phyloP scores from a whole-genome alignment of 352 stramenopile species.

The Globisporangium paddicum region DNA sequence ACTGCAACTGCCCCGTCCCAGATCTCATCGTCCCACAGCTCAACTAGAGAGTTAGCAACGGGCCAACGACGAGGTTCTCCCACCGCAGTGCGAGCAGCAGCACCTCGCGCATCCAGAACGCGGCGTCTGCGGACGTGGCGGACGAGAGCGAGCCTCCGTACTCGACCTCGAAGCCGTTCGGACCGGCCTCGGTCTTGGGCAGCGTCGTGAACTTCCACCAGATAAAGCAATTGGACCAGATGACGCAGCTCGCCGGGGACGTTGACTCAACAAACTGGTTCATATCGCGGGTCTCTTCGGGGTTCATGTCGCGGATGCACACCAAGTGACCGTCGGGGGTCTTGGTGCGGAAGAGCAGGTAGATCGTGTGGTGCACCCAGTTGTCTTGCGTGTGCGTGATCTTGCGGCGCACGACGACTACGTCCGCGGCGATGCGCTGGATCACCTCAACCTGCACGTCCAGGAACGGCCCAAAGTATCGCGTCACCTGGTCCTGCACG shows the following conservation, averaged over 20 bases:
- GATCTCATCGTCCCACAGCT: not conserved
- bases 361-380: conserved; percentile 66
- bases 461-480: conserved; percentile 51
- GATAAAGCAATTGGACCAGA: conserved; percentile 63
- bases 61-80: conserved; percentile 49
- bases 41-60: conserved; percentile 33
- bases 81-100: conserved; percentile 44
- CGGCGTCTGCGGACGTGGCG: conserved; percentile 30
- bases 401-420: conserved; percentile 50
- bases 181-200: conserved; percentile 20
- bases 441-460: conserved; percentile 48
- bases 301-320: conserved; percentile 63
- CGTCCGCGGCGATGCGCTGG: conserved; percentile 44
- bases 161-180: conserved; percentile 45
- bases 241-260: conserved; percentile 24
- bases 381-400: conserved; percentile 50
- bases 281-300: conserved; percentile 29
- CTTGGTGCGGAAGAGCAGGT: conserved; percentile 66
- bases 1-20: conserved; percentile 9
- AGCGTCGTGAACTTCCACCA: conserved; percentile 61
- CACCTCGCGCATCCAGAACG: conserved; percentile 61
- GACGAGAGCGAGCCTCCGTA: conserved; percentile 47
- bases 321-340: conserved; percentile 59
- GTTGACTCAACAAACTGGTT: conserved; percentile 16
- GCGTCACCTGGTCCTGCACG: conserved; percentile 45